Base-by-base conservation (phyloP, 768 basidiomycete species). In the Podaxis carcinomalis region DNA sequence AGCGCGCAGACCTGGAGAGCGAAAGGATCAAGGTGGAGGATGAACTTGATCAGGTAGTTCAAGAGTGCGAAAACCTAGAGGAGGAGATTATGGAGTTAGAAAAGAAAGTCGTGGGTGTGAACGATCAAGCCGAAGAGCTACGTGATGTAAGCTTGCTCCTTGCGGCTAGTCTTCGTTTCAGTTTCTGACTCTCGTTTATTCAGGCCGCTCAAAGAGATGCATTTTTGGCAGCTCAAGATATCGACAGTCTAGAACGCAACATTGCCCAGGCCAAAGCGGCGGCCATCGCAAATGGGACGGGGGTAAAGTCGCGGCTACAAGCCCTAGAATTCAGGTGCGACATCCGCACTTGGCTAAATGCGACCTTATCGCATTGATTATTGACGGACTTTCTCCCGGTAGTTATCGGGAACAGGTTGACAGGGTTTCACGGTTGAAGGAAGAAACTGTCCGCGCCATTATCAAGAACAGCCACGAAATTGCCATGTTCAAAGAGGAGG, bases 401-500 rank as follows among this genome's bases (percentile, higher is more conserved):
- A 93, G 91, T 54, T 89, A 91, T 69, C 84, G 85, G 64, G 91
- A 93, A 68, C 90, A 93, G 67, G 73, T 89, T 11, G 89, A 90
- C 62, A 90, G 88, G 67, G 84, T 89, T 21, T 80, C 82, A 51
- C 82, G 89, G 52, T 69, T 93, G 28, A 88, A 85, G 65, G 90
- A 93, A 57, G 90, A 92, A 66, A 92, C 89, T 0, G 82, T 90
- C 49, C 84, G 89, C 0, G 88, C 87, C 16, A 90, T 93, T 62
- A 83, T 90, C 61, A 93, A 92, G 78, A 92, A 87, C 71, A 89
- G 88, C 67, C 89, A 88, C 63, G 92, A 93, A 63, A 90, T 92
- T 37, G 88, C 86, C 14, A 80, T 85, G 67, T 92, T 93, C 78
- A 92, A 92, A 73, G 83, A 88, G 57, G 88, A 88, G 61, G 84